phyloP scores from a whole-genome alignment of 2,329 filamentous ascomycete species.

The Blumeria hordei region DNA sequence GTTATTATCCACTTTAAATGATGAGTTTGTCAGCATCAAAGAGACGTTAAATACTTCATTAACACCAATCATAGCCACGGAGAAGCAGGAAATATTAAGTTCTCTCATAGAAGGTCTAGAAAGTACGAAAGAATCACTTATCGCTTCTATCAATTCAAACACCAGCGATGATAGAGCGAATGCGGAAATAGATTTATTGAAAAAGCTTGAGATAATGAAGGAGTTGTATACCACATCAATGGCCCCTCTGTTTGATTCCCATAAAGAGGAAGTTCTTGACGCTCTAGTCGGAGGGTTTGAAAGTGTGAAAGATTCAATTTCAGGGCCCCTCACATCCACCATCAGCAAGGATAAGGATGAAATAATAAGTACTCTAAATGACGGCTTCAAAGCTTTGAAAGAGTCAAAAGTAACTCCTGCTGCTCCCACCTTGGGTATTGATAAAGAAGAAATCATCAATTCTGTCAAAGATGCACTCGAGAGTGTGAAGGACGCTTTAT shows the following conservation, averaged over 20 bases:
- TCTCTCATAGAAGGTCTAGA: constrained; percentile 29
- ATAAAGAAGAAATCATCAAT: constrained; percentile 53
- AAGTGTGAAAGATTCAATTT: constrained; percentile 18
- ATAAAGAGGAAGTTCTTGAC: constrained; percentile 59
- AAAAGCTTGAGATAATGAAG: constrained; percentile 44
- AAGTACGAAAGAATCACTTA: constrained; percentile 31
- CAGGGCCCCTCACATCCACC: constrained; percentile 3
- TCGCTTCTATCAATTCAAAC: constrained; percentile 19
- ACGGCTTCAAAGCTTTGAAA: constrained; percentile 21
- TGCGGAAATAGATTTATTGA: constrained; percentile 35
- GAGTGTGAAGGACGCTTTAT: constrained; percentile 23
- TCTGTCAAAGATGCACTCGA: constrained; percentile 44
- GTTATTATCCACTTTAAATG: constrained; percentile 43
- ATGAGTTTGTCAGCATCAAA: constrained; percentile 43
- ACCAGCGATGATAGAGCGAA: constrained; percentile 28
- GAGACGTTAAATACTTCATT: constrained; percentile 26
- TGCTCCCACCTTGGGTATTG: constrained; percentile 36
- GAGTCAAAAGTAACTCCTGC: constrained; percentile 46
- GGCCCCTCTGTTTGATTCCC: constrained; percentile 17
- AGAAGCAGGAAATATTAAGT: constrained; percentile 27
- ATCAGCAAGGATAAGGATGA: constrained; percentile 7
- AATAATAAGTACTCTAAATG: not conserved
- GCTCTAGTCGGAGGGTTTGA: constrained; percentile 34
- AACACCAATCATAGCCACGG: constrained; percentile 17
- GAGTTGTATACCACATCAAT: not conserved